Conservation (phyloP, 495 filamentous ascomycete species). For the Penicillium mononematosum region DNA sequence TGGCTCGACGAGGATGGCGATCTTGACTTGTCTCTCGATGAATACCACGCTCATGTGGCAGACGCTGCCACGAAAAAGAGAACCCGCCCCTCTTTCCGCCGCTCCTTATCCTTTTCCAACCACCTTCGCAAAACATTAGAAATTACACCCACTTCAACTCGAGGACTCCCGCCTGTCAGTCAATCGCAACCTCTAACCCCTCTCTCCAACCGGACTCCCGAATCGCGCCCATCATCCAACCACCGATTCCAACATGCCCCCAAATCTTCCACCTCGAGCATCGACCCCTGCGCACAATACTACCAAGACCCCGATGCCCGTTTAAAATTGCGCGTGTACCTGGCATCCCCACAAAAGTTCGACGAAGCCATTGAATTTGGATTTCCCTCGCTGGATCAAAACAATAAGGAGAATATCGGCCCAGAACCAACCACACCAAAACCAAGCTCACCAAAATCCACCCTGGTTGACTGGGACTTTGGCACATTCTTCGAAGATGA, state of each 20-base stretch:
- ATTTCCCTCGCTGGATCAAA: conserved; percentile 62
- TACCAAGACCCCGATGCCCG: conserved; percentile 91
- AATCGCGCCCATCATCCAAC: conserved; percentile 33
- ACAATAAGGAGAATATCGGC: conserved; percentile 37
- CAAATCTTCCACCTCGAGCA: conserved; percentile 51
- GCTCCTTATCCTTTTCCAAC: conserved; percentile 45
- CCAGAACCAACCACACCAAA: conserved; percentile 19
- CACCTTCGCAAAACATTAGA: conserved; percentile 20
- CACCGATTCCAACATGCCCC: conserved; percentile 27
- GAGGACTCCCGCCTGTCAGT: conserved; percentile 20
- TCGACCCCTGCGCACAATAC: conserved; percentile 74
- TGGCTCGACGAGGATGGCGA: conserved; percentile 81
- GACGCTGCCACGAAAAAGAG: conserved; percentile 29
- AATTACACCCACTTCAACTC: conserved; percentile 21
- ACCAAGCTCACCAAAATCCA: conserved; percentile 7
- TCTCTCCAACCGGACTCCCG: conserved; percentile 34
- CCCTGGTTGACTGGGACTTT: conserved; percentile 15
- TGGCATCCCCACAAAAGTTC: conserved; percentile 90
- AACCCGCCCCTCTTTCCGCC: conserved; percentile 44
- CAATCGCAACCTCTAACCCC: conserved; percentile 19
- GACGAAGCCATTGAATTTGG: conserved; percentile 94
- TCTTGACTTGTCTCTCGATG: conserved; percentile 65
- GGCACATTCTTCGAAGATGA: conserved; percentile 51
- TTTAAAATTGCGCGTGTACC: conserved; percentile 80
- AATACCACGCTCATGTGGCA: conserved; percentile 49